A percentile compares a stretch with the other conserved stretches of the same genome.
Conservation (phyloP, 73 alveolate species). For the Effrenium voratum region DNA sequence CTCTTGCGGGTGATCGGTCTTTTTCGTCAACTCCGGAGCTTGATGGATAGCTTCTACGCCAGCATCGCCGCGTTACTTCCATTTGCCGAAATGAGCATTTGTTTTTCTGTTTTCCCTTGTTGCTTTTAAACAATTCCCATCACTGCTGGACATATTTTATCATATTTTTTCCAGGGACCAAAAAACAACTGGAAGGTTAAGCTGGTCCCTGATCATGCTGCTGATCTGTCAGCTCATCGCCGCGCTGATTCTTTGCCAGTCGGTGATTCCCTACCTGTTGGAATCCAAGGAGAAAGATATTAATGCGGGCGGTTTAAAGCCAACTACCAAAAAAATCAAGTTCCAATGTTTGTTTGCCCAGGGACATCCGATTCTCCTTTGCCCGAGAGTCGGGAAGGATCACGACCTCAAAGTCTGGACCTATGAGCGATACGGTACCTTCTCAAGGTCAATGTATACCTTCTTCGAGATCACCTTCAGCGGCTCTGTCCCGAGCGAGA, state of each 20-base stretch:
- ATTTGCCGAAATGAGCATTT: neutral
- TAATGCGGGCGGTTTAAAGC: no score
- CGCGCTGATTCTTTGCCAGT: constrained; percentile 34
- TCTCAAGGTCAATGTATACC: neutral
- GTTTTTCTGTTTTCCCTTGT: neutral
- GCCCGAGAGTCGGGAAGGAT: no score
- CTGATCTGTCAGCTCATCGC: constrained; percentile 41
- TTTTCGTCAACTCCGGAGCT: constrained; percentile 33
- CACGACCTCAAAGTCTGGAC: no score
- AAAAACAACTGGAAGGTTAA: no score
- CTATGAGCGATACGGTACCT: constrained; percentile 20
- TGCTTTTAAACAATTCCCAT: neutral
- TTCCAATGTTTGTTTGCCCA: no score
- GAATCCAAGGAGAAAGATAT: no score
- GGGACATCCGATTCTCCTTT: no score
- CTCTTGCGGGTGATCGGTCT: constrained; percentile 57
- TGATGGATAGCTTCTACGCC: constrained; percentile 36
- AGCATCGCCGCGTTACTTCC: neutral
- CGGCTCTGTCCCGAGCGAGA: no score
- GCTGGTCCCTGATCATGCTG: constrained; percentile 51
- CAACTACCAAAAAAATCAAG: no score
- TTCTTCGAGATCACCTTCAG: constrained; percentile 65
- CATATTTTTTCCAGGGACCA: no score
- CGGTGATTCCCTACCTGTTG: neutral
- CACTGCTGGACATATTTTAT: no score